Percentiles rank a stretch among this genome's conserved stretches.
phyloP scores from a whole-genome alignment of 1,139 yeast genomes.

The Saccharomyces hybrid region DNA sequence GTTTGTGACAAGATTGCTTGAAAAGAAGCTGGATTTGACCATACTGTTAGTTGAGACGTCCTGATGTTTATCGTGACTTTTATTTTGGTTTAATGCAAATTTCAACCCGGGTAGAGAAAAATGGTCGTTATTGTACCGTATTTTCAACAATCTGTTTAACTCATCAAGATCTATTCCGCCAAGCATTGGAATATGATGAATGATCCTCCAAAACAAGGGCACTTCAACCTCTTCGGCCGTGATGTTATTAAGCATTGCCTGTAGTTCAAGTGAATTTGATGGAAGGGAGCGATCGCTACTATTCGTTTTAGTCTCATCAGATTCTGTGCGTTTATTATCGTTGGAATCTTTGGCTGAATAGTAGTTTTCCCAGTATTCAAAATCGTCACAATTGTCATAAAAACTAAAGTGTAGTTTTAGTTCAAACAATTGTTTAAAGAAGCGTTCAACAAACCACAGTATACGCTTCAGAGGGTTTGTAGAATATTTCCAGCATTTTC shows the following conservation, averaged over 20 bases:
- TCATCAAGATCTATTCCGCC: conserved; percentile 30
- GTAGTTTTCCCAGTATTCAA: conserved; percentile 21
- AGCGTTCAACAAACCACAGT: conserved; percentile 23
- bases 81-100: conserved; percentile 13
- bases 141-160: conserved; percentile 19
- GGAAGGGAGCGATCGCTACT: conserved; percentile 4
- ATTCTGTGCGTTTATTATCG: conserved; percentile 1
- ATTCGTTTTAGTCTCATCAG: conserved; percentile 4
- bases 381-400: conserved; percentile 24
- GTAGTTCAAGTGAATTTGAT: conserved; percentile 2
- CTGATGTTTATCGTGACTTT: neutral
- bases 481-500: conserved; percentile 26
- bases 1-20: neutral
- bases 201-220: conserved; percentile 23
- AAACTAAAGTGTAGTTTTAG: conserved; percentile 12
- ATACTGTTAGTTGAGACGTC: neutral
- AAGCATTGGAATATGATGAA: conserved; percentile 28
- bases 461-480: conserved; percentile 21
- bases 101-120: conserved; percentile 23
- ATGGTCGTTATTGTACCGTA: conserved; percentile 15
- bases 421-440: conserved; percentile 13
- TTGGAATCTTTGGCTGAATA: conserved; percentile 9
- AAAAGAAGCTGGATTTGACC: neutral
- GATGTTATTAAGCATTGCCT: conserved; percentile 1
- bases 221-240: conserved; percentile 11